These are phyloP conservation scores for Picochlorum sp. DNA, from an alignment of 139 green algal species.

Conservation along the genomic window DNA sequence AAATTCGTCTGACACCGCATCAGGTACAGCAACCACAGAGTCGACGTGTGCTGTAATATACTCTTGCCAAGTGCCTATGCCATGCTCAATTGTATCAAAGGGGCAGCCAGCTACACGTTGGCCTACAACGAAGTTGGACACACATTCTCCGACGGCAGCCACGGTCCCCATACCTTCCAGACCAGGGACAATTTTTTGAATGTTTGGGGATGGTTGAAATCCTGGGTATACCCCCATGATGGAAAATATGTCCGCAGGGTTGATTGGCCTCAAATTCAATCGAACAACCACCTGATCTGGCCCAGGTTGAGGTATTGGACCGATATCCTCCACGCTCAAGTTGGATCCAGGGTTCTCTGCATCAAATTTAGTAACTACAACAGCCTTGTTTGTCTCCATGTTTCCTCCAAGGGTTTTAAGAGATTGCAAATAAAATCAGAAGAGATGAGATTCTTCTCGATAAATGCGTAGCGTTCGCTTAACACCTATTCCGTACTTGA, in stretches of 20 bases:
- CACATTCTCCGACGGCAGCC: conserved; percentile 6
- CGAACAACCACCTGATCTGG: conserved; percentile 3
- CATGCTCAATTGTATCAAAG: conserved; percentile 10
- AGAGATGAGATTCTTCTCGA: too few species aligned
- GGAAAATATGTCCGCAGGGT: conserved; percentile 32
- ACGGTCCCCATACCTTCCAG: conserved; percentile 35
- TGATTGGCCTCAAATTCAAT: conserved; percentile 16
- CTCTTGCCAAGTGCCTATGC: conserved; percentile 37
- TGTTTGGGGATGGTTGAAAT: conserved; percentile 12
- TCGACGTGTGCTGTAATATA: conserved; percentile 14
- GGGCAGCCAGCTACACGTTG: conserved; percentile 26
- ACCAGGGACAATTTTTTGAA: conserved; percentile 2
- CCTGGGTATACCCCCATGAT: conserved; percentile 32
- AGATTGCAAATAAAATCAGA: too few species aligned
- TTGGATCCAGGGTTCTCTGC: not conserved
- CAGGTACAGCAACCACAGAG: conserved; percentile 21
- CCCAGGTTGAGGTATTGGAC: not conserved
- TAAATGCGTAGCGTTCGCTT: too few species aligned
- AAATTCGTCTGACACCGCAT: conserved; percentile 23
- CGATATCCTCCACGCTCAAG: not conserved
- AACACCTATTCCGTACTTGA: too few species aligned
- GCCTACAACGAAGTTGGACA: conserved; percentile 15
- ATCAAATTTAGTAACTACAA: too few species aligned
- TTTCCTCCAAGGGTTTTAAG: too few species aligned
- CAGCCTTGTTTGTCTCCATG: too few species aligned